Conservation (phyloP, 768 basidiomycete species). For the Tricholoma saponaceum region DNA sequence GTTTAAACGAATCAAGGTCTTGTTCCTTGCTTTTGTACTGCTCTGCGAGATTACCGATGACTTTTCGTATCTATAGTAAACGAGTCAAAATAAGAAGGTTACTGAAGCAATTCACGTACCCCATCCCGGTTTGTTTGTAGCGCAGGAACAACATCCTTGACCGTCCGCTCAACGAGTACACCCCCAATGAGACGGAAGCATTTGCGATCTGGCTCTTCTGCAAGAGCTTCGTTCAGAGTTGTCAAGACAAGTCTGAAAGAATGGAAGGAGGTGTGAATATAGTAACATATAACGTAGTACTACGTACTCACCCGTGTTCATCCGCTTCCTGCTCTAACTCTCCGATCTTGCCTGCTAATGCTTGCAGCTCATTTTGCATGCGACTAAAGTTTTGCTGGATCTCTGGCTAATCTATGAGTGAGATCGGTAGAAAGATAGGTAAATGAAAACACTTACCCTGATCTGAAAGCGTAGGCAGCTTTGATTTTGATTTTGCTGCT, state of each 20-base stretch:
- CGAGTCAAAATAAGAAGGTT: constrained; percentile 12
- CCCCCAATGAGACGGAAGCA: constrained; percentile 97
- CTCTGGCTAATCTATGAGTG: constrained; percentile 58
- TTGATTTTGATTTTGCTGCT: constrained; percentile 53
- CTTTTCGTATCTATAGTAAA: constrained; percentile 67
- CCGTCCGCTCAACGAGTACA: constrained; percentile 92
- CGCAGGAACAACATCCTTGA: constrained; percentile 89
- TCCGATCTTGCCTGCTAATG: constrained; percentile 90
- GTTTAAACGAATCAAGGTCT: constrained; percentile 77
- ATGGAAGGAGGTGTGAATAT: constrained; percentile 1
- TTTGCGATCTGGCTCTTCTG: constrained; percentile 84
- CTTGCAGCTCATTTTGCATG: constrained; percentile 84
- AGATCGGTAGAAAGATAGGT: constrained; percentile 8
- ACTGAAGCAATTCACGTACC: constrained; percentile 39
- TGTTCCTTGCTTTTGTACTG: constrained; percentile 89
- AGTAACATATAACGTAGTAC: constrained; percentile 1
- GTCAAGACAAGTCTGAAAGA: constrained; percentile 73
- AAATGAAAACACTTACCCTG: constrained; percentile 53
- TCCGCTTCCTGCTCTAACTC: constrained; percentile 96
- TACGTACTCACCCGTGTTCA: constrained; percentile 77
- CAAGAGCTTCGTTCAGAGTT: constrained; percentile 79
- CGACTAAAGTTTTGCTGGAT: constrained; percentile 79
- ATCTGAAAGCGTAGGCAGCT: constrained; percentile 54
- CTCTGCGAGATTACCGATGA: constrained; percentile 70
- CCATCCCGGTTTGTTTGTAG: constrained; percentile 87